phyloP scores from a whole-genome alignment of 305 asterid genomes.

The Fraxinus ornus region DNA sequence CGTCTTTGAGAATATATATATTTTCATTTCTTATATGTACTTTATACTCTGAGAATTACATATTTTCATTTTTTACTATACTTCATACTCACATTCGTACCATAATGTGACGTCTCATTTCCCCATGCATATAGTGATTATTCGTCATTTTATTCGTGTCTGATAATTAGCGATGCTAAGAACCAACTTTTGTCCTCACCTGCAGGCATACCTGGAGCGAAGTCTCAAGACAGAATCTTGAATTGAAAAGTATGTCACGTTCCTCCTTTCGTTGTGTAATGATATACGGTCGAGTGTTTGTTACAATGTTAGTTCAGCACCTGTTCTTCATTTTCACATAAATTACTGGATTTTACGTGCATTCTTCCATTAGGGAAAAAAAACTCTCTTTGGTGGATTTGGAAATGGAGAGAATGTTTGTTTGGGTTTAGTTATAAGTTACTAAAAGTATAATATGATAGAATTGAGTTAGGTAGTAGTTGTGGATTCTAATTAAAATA shows the following conservation, averaged over 20 bases:
- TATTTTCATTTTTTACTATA: neutral
- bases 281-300: slow-evolving; percentile 8
- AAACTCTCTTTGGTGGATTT: neutral
- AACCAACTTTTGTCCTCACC: slow-evolving; percentile 9
- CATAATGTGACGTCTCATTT: neutral
- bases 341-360: slow-evolving; percentile 19
- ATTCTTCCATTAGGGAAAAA: neutral
- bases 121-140: neutral
- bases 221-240: slow-evolving; percentile 53
- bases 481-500: neutral
- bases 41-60: neutral
- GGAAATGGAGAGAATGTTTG: neutral
- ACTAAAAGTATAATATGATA: neutral
- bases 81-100: neutral
- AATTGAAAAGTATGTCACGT: slow-evolving; percentile 1
- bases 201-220: slow-evolving; percentile 89
- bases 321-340: slow-evolving; percentile 11
- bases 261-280: slow-evolving; percentile 14
- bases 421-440: neutral
- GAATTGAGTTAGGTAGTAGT: neutral
- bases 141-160: neutral
- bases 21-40: neutral
- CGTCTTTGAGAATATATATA: neutral
- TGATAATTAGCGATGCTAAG: neutral
- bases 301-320: slow-evolving; percentile 17